Conservation (phyloP, 176 grass and related monocot species). For the Thalia dealbata region DNA sequence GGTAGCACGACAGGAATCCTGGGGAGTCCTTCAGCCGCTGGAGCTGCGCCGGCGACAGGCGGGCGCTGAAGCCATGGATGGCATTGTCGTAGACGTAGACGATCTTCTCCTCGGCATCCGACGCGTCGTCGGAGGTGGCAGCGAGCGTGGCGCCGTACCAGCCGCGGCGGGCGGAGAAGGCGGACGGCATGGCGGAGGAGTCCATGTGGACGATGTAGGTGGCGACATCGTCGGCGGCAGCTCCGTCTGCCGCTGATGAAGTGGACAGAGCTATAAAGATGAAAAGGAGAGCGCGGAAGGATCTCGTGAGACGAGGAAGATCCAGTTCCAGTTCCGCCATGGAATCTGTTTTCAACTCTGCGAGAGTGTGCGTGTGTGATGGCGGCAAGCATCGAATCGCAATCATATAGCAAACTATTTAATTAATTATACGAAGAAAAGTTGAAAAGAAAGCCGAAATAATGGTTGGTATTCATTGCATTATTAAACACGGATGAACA, state of each 20-base stretch:
- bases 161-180: conserved; percentile 29
- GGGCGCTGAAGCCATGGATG: conserved; percentile 50
- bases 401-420: no score
- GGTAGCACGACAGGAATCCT: conserved; percentile 58
- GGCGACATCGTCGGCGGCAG: conserved; percentile 12
- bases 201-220: conserved; percentile 85
- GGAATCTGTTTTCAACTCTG: no score
- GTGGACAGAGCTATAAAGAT: background rate
- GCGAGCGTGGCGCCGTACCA: conserved; percentile 62
- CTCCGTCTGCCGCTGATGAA: background rate
- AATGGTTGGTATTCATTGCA: no score
- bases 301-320: no score
- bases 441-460: no score
- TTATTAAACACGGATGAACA: no score
- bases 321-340: no score
- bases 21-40: conserved; percentile 22
- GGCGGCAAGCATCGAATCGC: no score
- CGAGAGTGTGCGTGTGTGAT: no score
- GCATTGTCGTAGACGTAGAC: conserved; percentile 71
- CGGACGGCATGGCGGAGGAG: conserved; percentile 59
- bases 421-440: no score
- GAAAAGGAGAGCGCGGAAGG: background rate
- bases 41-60: conserved; percentile 26
- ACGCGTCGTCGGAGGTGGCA: background rate
- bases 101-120: background rate